phyloP scores from a whole-genome alignment of 306 rosid genomes.

The Glycine soja region DNA sequence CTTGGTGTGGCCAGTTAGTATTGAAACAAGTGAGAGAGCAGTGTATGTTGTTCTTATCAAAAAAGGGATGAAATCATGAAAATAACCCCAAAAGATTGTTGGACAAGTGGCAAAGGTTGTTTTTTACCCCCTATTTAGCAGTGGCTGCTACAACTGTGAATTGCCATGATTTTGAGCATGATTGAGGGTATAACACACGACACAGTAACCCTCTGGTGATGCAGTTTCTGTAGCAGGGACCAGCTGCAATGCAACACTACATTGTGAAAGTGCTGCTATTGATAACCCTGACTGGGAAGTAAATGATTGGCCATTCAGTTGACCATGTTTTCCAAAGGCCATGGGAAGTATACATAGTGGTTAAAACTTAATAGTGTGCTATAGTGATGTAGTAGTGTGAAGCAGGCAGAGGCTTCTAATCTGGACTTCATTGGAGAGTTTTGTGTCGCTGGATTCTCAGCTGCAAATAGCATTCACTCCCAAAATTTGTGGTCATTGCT shows the following conservation, averaged over 20 bases:
- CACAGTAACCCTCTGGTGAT: background rate
- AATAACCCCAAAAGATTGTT: background rate
- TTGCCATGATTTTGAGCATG: background rate
- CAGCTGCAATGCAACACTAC: background rate
- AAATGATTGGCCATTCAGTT: background rate
- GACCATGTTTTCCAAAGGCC: conserved; percentile 16
- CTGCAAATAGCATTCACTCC: background rate
- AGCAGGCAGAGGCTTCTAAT: background rate
- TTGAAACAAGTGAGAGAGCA: background rate
- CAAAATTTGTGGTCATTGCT: background rate
- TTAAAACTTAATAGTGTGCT: background rate
- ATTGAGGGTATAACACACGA: background rate
- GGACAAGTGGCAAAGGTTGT: background rate
- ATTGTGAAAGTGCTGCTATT: background rate
- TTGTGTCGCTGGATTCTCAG: background rate
- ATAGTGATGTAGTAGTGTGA: background rate
- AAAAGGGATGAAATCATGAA: background rate
- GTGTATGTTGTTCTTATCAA: background rate
- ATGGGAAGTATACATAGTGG: background rate
- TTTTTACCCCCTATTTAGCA: background rate
- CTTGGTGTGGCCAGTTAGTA: background rate
- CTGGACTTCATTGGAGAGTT: background rate
- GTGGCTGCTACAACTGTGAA: background rate
- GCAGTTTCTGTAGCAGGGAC: background rate
- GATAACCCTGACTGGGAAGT: background rate